Evolutionary conservation across 1,139 yeast genomes (phyloP).

Genomic region (Magnusiomyces suaveolens): DNA sequence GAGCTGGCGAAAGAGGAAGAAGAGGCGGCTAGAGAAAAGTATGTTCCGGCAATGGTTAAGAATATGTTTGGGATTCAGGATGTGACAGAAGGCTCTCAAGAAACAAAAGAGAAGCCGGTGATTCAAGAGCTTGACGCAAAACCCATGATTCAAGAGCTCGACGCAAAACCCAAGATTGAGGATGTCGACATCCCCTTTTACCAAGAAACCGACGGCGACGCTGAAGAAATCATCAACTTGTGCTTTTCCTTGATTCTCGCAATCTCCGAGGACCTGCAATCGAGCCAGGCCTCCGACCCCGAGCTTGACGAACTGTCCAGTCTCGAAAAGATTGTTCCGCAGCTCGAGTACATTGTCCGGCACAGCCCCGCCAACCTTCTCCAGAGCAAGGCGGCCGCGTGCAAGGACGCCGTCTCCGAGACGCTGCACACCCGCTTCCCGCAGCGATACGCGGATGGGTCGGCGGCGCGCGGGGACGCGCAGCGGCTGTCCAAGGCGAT

Average conservation of each 20-base stretch:
- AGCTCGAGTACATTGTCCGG: constrained; percentile 25
- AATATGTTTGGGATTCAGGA: background rate
- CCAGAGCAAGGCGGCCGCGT: constrained; percentile 16
- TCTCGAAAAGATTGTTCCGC: constrained; percentile 30
- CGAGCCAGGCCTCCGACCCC: constrained; percentile 12
- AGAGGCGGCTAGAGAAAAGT: background rate
- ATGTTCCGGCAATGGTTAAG: background rate
- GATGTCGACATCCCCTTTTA: constrained; percentile 22
- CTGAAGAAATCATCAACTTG: constrained; percentile 25
- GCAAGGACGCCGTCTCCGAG: background rate
- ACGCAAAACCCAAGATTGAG: constrained; percentile 2
- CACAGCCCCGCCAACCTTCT: constrained; percentile 14
- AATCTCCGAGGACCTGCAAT: constrained; percentile 20
- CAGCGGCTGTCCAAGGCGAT: constrained; percentile 43
- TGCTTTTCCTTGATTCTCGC: constrained; percentile 26
- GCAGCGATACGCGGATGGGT: background rate
- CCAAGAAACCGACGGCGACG: constrained; percentile 25
- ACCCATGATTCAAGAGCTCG: constrained; percentile 7
- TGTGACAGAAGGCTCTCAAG: background rate
- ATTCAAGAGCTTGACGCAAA: background rate
- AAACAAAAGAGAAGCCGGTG: background rate
- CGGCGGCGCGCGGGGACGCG: background rate
- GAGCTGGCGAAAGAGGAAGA: constrained; percentile 11
- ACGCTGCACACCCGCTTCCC: background rate
- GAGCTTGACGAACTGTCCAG: constrained; percentile 38